Base-by-base conservation (phyloP, 768 basidiomycete genomes). In the Termitomyces sp. region DNA sequence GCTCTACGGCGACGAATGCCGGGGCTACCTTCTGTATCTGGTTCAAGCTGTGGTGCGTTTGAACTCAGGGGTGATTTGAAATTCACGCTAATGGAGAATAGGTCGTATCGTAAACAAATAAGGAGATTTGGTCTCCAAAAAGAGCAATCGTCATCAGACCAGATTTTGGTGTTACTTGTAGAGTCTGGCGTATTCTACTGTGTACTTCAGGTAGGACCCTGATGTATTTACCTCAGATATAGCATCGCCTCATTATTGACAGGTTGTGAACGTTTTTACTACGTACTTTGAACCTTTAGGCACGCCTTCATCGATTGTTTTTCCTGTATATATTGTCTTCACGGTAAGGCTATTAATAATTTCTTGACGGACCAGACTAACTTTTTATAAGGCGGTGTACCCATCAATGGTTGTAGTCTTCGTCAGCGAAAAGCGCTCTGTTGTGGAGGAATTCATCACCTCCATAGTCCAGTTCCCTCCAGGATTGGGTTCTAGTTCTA, bases 1-100 rank as follows among this genome's bases (percentile, higher is more conserved):
- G 52, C 9, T 54, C 53, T 9, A 43, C 40, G 28, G 12, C 14
- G n/a, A 32, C 40, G 5, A 54, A 54, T 30, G 53, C 40, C 4
- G 40, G 18, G 13, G 40, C 53, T 20, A 54, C 53, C 12, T 41
- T 54, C 32, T 54, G 53, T 54, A 54, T 54, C n/a, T 54, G 53
- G 53, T 40, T 43, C 40, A 54, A 32, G 30, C 12, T 54, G 32
- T 54, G 53, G 40, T 54, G 28, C 28, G 40, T 28, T 13, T 0
- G 13, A 40, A 13, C 10, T 2, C 2, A 3, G 28, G 2, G 26
- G 8, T 9, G 28, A n/a, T n/a, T 41, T 9, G 16, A 53, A 1
- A 5, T 14, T 4, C 14, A 53, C 30, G n/a, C 38, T 16, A 14
- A 54, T 9, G 7, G 5, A 8, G 28, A 43, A 32, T 30, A 54